phyloP scores from a whole-genome alignment of 163 green algal genomes.

The Volvox carteri region DNA sequence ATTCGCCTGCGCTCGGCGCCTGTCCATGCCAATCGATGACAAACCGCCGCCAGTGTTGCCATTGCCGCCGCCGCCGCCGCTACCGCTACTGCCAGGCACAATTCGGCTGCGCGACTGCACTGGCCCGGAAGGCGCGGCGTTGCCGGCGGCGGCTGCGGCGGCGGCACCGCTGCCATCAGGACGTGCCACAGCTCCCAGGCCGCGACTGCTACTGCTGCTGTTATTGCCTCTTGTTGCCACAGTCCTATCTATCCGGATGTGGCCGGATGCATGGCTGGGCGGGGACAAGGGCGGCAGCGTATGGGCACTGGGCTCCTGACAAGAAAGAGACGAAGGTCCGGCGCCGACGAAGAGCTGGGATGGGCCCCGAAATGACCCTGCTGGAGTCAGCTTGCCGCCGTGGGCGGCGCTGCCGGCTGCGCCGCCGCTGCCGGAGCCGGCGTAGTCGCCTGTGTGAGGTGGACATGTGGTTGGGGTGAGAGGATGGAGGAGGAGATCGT shows the following conservation, averaged over 20 bases:
- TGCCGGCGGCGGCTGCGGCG: not conserved
- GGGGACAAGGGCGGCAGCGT: conserved; percentile 3
- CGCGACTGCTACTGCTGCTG: not conserved
- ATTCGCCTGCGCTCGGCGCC: not conserved
- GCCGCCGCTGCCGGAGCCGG: not conserved
- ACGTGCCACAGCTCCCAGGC: not conserved
- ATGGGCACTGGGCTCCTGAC: not conserved
- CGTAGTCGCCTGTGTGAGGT: not conserved
- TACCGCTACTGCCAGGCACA: not conserved
- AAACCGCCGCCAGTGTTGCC: not conserved
- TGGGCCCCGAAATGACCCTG: not conserved
- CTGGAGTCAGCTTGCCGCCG: not conserved
- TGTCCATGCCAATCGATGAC: not conserved
- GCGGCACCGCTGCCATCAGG: not conserved
- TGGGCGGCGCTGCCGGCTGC: not conserved
- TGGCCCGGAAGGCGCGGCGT: not conserved
- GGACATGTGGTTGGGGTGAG: no score
- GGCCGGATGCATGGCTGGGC: not conserved
- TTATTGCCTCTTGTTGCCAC: not conserved
- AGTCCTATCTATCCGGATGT: no score
- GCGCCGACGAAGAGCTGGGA: not conserved
- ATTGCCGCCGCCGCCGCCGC: not conserved
- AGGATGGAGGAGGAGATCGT: no score
- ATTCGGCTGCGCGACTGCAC: not conserved
- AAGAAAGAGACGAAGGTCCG: not conserved